Evolutionary conservation across 2,329 filamentous ascomycete species (phyloP).

Genomic region (Cladosporium oxysporum): DNA sequence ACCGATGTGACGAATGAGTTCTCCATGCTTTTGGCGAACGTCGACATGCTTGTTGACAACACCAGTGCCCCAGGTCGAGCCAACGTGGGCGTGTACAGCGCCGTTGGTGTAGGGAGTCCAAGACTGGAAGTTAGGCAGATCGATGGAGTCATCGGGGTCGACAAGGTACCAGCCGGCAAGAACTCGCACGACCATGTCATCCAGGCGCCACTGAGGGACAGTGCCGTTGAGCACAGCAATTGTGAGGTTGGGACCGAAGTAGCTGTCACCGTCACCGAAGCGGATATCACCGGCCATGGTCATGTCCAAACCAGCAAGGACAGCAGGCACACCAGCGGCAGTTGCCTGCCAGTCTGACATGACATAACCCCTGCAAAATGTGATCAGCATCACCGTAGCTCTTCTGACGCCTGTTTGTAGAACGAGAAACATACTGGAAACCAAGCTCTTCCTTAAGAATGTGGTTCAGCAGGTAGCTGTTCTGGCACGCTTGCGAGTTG

Average conservation of each 20-base stretch:
- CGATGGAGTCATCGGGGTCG: conserved; percentile 50
- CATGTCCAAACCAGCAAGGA: conserved; percentile 47
- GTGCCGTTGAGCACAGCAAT: conserved; percentile 42
- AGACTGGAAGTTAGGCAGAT: conserved; percentile 48
- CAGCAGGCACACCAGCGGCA: conserved; percentile 28
- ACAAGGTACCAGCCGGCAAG: conserved; percentile 61
- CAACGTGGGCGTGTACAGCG: conserved; percentile 63
- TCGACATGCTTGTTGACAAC: conserved; percentile 76
- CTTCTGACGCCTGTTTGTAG: neutral
- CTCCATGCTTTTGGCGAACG: conserved; percentile 56
- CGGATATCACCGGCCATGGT: conserved; percentile 59
- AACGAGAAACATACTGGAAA: conserved; percentile 58
- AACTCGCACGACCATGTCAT: conserved; percentile 47
- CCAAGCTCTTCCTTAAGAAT: conserved; percentile 83
- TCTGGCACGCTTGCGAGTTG: conserved; percentile 65
- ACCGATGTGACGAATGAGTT: conserved; percentile 40
- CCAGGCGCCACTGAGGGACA: conserved; percentile 71
- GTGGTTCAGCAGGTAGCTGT: conserved; percentile 79
- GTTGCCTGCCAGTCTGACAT: conserved; percentile 72
- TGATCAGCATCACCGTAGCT: neutral
- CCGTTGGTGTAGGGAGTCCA: conserved; percentile 62
- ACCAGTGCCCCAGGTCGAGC: conserved; percentile 60
- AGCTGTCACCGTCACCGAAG: conserved; percentile 28
- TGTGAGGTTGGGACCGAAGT: conserved; percentile 31
- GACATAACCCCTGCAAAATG: conserved; percentile 62